Base-by-base conservation (phyloP, 495 filamentous ascomycete species). In the Penicillium riverlandense region DNA sequence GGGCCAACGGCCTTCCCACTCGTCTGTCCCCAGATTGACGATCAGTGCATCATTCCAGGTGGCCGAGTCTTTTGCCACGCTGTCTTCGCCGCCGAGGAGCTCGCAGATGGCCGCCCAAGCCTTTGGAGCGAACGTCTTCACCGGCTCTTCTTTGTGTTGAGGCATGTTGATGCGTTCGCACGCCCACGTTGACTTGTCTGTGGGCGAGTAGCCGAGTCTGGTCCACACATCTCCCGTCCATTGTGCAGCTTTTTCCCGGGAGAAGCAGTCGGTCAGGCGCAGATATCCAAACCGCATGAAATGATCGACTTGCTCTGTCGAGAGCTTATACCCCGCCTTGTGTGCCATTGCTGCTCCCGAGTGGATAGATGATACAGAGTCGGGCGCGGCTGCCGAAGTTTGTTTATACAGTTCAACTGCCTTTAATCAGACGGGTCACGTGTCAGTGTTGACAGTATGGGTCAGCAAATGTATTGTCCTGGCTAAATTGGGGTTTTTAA, bases 41-140 rank as follows among this genome's bases (percentile, higher is more conserved):
- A 88, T 88, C 29, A 86, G 70, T 11, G 72, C 74, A 65, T 89
- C 85, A 31, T 72, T 72, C 85, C 84, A 88, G 5, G 61, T 50
- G 4, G 68, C 69, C 34, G 69, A 75, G n/a, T 57, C 2, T 67
- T 67, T 66, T 8, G 61, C 54, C 11, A 86, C 58, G 13, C 77
- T 74, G 38, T 78, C 73, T 42, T 83, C 76, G 44, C 83, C 83
- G 39, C 82, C 83, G 49, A 84, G 76, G 8, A 88, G 74, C 59
- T 85, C 78, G 54, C 78, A 81, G 56, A 88, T 85, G 7, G 80
- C 80, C 3, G 69, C 62, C 83, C 83, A 87, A 11, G 79, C 84
- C 43, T 78, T 77, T 0, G 84, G 83, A 5, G 84, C 76, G 47
- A 88, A 81, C 0, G 59, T 62, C n/a, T 65, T 62, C 38, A 77